phyloP scores from a whole-genome alignment of 306 rosid genomes.

The Rosa rugosa region DNA sequence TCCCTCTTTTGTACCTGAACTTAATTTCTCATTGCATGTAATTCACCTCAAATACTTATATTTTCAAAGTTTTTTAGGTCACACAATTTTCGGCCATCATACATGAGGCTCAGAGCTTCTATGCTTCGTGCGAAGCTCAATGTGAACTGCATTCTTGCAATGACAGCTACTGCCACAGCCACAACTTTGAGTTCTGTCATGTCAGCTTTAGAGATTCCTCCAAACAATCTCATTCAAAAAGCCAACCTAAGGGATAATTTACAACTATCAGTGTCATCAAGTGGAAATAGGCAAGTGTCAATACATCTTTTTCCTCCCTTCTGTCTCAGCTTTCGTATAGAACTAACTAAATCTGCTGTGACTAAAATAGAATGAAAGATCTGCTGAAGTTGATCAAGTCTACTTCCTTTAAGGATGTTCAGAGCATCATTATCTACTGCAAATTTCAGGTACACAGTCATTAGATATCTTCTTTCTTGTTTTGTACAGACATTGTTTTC shows the following conservation, averaged over 20 bases:
- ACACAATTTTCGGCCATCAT: conserved; percentile 91
- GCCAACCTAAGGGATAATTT: conserved; percentile 66
- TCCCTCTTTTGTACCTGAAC: conserved; percentile 23
- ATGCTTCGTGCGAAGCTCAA: conserved; percentile 63
- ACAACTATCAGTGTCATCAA: conserved; percentile 60
- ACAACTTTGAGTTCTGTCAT: conserved; percentile 71
- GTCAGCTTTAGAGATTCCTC: conserved; percentile 81
- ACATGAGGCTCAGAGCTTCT: conserved; percentile 88
- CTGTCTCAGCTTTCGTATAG: conserved; percentile 7
- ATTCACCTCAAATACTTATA: background rate
- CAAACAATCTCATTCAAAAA: conserved; percentile 64
- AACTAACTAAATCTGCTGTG: conserved; percentile 23
- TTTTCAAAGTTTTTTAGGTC: conserved; percentile 59
- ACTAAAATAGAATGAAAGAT: conserved; percentile 69
- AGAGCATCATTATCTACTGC: conserved; percentile 89
- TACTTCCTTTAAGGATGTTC: conserved; percentile 65
- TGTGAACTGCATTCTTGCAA: conserved; percentile 75
- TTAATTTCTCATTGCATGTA: conserved; percentile 8
- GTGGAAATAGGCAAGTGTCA: conserved; percentile 69
- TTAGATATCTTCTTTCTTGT: conserved; percentile 7
- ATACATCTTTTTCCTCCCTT: conserved; percentile 18
- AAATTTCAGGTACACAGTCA: conserved; percentile 75
- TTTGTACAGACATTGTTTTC: background rate
- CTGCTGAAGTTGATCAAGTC: conserved; percentile 68
- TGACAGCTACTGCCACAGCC: conserved; percentile 96